Base-by-base conservation (phyloP, 2,329 filamentous ascomycete species). In the Fusarium palustre region DNA sequence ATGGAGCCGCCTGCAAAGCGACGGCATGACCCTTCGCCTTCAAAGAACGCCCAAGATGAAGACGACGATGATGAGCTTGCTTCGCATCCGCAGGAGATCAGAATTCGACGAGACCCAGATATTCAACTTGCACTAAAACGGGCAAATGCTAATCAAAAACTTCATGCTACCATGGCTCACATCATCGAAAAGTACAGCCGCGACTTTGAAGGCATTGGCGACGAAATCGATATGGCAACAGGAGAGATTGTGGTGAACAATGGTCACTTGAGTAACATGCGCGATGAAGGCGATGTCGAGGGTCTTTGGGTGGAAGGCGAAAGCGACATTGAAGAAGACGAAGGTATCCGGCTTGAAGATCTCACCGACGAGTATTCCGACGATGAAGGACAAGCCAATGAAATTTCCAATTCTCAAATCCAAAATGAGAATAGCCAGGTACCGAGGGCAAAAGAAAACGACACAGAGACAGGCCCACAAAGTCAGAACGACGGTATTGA, bases 111-210 rank as follows among this genome's bases (percentile, higher is more conserved):
- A 38, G 59, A 70, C 79, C 68, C 68, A 3, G 54, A 70, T 16
- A 66, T 71, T 64, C 85, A 88, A 57, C 81, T 93, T 18, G 83
- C 88, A 46, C 82, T 86, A 64, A 88, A 87, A 48, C 87, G 91
- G 68, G 86, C 87, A 50, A 85, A 86, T 56, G 92, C 93, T 59
- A 90, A 92, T 66, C 82, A 85, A 67, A 89, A 89, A 61, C 86
- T 97, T 41, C 95, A 96, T 77, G 90, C 89, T n/a, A 89, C 89
- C 7, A 96, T 97, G 77, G 94, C 97, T 76, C 84, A 88, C 58
- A 97, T 98, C 57, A 97, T 97, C 76, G 88, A 91, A 64, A 97
- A 97, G 78, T 97, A 97, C 77, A 90, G 86, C 55, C 90, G 86
- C 68, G 92, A 97, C 77, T 97, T 97, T 75, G 89, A 89, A 3